A percentile compares a stretch with the other conserved stretches of the same genome.
phyloP scores from a whole-genome alignment of 257 asterid genomes.

The Mentha longifolia region DNA sequence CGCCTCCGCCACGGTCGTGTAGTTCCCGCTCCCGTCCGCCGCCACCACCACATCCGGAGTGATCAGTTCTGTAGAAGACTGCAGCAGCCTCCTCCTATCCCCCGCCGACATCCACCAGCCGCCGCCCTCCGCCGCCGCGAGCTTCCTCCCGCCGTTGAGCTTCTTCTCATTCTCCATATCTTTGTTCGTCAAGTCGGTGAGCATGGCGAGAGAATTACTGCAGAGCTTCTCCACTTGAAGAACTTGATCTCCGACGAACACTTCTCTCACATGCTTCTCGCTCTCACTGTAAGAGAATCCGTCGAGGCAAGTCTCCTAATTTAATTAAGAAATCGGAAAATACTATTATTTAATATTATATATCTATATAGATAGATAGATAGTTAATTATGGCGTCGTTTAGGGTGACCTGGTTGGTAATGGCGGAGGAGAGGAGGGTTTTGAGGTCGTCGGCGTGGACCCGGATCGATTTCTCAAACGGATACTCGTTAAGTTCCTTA shows the following conservation, averaged over 20 bases:
- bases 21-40: conserved; percentile 83
- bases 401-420: conserved; percentile 60
- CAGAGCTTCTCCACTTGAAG: conserved; percentile 72
- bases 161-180: conserved; percentile 51
- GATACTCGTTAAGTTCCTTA: conserved; percentile 55
- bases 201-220: conserved; percentile 84
- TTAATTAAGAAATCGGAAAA: too few relatives aligned
- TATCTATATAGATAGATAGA: too few relatives aligned
- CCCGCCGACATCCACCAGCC: conserved; percentile 83
- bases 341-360: too few relatives aligned
- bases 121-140: conserved; percentile 34
- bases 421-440: conserved; percentile 76
- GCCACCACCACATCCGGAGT: conserved; percentile 75
- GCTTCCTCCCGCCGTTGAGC: conserved; percentile 48
- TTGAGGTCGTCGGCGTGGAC: conserved; percentile 75
- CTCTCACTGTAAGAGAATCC: conserved; percentile 66
- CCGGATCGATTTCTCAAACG: conserved; percentile 53
- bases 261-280: conserved; percentile 54
- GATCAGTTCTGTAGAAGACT: conserved; percentile 51
- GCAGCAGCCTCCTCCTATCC: conserved; percentile 67
- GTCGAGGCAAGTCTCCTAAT: conserved; percentile 75
- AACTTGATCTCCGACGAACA: conserved; percentile 49
- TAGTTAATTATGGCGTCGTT: background rate
- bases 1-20: conserved; percentile 68
- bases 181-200: conserved; percentile 63